Evolutionary conservation across 441 rosid genomes (phyloP).

Genomic region (Corymbia calophylla): DNA sequence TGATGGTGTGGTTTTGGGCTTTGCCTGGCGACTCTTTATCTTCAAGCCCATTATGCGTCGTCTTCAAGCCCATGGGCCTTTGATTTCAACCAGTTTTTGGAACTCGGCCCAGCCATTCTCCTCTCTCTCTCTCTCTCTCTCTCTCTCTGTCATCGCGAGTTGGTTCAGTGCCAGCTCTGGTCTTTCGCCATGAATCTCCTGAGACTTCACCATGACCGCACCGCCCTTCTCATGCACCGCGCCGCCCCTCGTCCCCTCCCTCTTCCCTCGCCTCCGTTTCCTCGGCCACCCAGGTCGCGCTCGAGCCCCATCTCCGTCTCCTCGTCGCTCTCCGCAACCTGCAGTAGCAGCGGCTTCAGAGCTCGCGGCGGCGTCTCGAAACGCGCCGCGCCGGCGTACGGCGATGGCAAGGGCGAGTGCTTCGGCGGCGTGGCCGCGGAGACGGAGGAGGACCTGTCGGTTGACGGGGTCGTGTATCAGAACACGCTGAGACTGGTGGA

Average conservation of each 20-base stretch:
- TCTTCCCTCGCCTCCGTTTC: neutral
- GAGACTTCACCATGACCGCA: constrained; percentile 19
- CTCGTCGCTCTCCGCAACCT: constrained; percentile 11
- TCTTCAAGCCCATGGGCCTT: neutral
- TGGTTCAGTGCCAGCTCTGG: neutral
- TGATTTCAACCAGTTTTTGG: neutral
- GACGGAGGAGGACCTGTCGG: constrained; percentile 29
- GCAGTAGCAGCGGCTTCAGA: constrained; percentile 14
- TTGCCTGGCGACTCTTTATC: neutral
- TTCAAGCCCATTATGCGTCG: neutral
- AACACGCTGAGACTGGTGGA: constrained; percentile 83
- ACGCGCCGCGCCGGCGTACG: constrained; percentile 12
- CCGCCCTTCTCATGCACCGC: constrained; percentile 5
- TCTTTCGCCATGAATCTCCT: constrained; percentile 26
- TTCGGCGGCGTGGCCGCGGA: constrained; percentile 6
- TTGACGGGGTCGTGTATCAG: constrained; percentile 43
- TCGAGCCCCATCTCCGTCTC: neutral
- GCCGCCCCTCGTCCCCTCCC: neutral
- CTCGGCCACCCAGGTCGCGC: neutral
- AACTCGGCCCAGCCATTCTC: neutral
- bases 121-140: neutral
- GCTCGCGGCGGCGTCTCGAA: constrained; percentile 22
- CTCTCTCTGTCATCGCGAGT: neutral
- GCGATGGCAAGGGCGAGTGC: constrained; percentile 11
- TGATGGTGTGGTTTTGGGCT: too few species aligned